Evolutionary conservation across 2,329 filamentous ascomycete species (phyloP), one percentile per base, ranked within the genome.

Genomic region (Chaetomiaceae sp.): DNA sequence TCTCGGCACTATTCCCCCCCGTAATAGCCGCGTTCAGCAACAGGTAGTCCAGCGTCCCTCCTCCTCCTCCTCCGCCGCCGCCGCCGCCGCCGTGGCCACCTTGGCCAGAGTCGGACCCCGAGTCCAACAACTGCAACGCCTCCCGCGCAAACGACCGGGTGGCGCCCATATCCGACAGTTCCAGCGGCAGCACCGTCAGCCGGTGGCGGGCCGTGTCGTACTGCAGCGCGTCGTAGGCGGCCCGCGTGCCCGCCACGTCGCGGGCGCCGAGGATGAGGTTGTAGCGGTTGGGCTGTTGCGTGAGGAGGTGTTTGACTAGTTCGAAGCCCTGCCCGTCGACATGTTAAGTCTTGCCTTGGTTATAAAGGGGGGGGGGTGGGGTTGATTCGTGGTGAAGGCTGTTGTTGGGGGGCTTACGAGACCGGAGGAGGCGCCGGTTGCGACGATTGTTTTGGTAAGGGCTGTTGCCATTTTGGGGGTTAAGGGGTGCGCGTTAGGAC

Each of bases 391-490:
- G n/a, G n/a, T n/a, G n/a, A n/a, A n/a, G n/a, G n/a, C n/a, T n/a
- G n/a, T n/a, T n/a, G n/a, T n/a, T n/a, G n/a, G n/a, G n/a, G n/a
- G n/a, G n/a, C n/a, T 41, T 67, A 78, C 76, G 43, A 79, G 60
- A 43, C 76, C 76, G 3, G 75, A 78, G 8, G 75, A 73, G 42
- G 69, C 69, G 23, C 76, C 76, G 0, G 76, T 79, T 5, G 76
- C 76, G 14, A 79, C 69, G 36, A 79, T 64, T 4, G 75, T 78
- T 63, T 78, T 78, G 53, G 67, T 65, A 21, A 51, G 18, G 33
- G 46, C 41, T n/a, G 44, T 34, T 46, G n/a, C n/a, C 61, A 55
- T 60, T n/a, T 30, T 27, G 30, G 37, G 8, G 27, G 9, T 0
- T 32, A n/a, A n/a, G 2, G 18, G 10, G 18, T 43, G 25, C 18